phyloP scores from a whole-genome alignment of 306 rosid genomes.

The Rosa rugosa region DNA sequence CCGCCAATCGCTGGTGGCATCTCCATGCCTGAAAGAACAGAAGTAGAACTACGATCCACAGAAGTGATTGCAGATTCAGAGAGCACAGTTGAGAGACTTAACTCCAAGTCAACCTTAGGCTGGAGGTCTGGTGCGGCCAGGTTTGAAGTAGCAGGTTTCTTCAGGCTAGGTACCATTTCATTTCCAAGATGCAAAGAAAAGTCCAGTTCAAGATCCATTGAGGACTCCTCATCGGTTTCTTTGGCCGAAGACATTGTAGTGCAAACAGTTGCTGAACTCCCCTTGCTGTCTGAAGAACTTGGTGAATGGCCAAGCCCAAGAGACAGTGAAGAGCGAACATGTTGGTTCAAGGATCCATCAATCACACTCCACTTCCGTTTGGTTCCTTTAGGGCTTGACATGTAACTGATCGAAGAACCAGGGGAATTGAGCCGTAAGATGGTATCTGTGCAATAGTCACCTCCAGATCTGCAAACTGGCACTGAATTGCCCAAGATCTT shows the following conservation, averaged over 20 bases:
- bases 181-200: conserved; percentile 65
- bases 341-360: conserved; percentile 50
- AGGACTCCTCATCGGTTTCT: conserved; percentile 84
- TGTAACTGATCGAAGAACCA: conserved; percentile 39
- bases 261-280: conserved; percentile 84
- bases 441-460: conserved; percentile 58
- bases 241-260: conserved; percentile 81
- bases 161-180: conserved; percentile 58
- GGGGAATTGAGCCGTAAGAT: conserved; percentile 71
- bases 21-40: conserved; percentile 52
- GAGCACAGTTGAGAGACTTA: conserved; percentile 75
- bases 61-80: conserved; percentile 72
- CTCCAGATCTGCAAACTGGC: conserved; percentile 49
- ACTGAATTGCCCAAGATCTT: conserved; percentile 51
- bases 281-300: conserved; percentile 89
- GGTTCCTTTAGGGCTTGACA: conserved; percentile 56
- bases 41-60: conserved; percentile 40
- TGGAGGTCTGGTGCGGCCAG: conserved; percentile 42
- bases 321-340: conserved; percentile 64
- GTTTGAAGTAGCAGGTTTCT: conserved; percentile 42
- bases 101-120: conserved; percentile 69
- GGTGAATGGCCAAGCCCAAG: conserved; percentile 80
- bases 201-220: conserved; percentile 77
- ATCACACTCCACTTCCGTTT: conserved; percentile 77
- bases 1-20: conserved; percentile 34